A percentile compares a stretch with the other conserved stretches of the same genome.
These are phyloP conservation scores for Aspergillus nanangensis DNA, from an alignment of 495 filamentous ascomycete species.

Conservation along the genomic window DNA sequence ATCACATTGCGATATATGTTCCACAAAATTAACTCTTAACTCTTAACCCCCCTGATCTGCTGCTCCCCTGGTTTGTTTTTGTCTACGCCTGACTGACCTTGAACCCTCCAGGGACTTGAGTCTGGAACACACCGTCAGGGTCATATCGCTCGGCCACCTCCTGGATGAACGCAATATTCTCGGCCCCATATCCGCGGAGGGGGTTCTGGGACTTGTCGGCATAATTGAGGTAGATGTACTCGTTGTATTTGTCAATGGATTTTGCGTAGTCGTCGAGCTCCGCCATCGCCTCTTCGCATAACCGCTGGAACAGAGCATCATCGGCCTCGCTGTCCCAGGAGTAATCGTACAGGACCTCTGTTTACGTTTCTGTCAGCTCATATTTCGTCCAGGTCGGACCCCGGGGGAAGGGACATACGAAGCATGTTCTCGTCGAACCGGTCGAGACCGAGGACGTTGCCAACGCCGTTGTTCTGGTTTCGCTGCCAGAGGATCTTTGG, in stretches of 20 bases:
- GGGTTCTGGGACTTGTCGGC: slow-evolving; percentile 37
- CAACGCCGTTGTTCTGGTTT: slow-evolving; percentile 8
- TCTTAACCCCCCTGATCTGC: no score
- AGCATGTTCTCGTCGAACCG: slow-evolving; percentile 19
- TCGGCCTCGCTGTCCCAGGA: slow-evolving; percentile 17
- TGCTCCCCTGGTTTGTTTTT: no score
- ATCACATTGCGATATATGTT: no score
- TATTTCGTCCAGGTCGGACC: not conserved
- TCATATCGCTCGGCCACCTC: slow-evolving; percentile 43
- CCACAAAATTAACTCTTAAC: no score
- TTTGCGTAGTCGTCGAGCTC: slow-evolving; percentile 20
- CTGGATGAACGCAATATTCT: slow-evolving; percentile 33
- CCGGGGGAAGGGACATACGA: slow-evolving; percentile 6
- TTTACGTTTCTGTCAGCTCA: not conserved
- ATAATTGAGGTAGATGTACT: slow-evolving; percentile 32
- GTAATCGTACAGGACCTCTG: slow-evolving; percentile 19
- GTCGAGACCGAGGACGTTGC: slow-evolving; percentile 22
- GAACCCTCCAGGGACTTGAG: slow-evolving; percentile 34
- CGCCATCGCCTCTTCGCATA: slow-evolving; percentile 5
- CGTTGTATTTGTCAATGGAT: slow-evolving; percentile 16
- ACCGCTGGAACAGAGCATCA: slow-evolving; percentile 13
- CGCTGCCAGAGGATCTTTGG: slow-evolving; percentile 14
- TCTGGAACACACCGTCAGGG: slow-evolving; percentile 47
- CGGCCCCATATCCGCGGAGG: slow-evolving; percentile 42
- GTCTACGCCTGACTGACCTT: slow-evolving; percentile 17